A percentile compares a stretch with the other conserved stretches of the same genome.
phyloP scores from a whole-genome alignment of 495 filamentous ascomycete genomes.

The Penicillium riverlandense region DNA sequence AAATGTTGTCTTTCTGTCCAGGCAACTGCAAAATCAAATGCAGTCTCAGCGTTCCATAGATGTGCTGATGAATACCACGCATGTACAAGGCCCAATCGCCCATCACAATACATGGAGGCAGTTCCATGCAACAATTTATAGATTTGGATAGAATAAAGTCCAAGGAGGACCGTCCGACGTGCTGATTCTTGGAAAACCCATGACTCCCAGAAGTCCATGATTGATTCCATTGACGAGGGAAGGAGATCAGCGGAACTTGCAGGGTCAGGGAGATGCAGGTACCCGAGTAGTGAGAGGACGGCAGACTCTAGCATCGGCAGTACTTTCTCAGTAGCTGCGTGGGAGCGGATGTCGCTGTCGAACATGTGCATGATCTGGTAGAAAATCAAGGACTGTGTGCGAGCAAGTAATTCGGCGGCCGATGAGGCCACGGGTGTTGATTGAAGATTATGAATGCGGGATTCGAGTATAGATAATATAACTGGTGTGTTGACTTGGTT shows the following conservation, averaged over 20 bases:
- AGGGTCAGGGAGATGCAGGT: constrained; percentile 13
- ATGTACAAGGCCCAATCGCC: constrained; percentile 24
- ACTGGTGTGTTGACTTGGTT: constrained; percentile 35
- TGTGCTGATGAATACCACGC: constrained; percentile 38
- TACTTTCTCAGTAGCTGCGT: constrained; percentile 35
- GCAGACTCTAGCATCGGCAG: constrained; percentile 32
- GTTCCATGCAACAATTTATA: constrained; percentile 28
- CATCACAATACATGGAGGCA: constrained; percentile 20
- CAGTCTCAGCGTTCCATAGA: constrained; percentile 38
- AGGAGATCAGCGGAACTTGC: constrained; percentile 2
- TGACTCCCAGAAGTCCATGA: constrained; percentile 31
- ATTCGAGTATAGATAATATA: constrained; percentile 34
- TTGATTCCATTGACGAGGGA: constrained; percentile 11
- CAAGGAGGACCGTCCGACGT: constrained; percentile 36
- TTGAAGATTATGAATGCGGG: constrained; percentile 28
- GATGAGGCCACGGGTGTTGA: constrained; percentile 21
- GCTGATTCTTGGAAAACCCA: constrained; percentile 44
- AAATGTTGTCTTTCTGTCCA: constrained; percentile 41
- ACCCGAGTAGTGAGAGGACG: constrained; percentile 8
- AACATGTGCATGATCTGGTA: constrained; percentile 47
- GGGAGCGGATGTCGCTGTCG: constrained; percentile 47
- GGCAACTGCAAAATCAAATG: constrained; percentile 38
- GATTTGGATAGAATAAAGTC: constrained; percentile 30
- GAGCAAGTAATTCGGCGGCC: constrained; percentile 19
- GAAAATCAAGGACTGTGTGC: constrained; percentile 27